A percentile compares a stretch with the other conserved stretches of the same genome.
Conservation (phyloP, 768 basidiomycete species). For the Tricholoma hemisulphureum region DNA sequence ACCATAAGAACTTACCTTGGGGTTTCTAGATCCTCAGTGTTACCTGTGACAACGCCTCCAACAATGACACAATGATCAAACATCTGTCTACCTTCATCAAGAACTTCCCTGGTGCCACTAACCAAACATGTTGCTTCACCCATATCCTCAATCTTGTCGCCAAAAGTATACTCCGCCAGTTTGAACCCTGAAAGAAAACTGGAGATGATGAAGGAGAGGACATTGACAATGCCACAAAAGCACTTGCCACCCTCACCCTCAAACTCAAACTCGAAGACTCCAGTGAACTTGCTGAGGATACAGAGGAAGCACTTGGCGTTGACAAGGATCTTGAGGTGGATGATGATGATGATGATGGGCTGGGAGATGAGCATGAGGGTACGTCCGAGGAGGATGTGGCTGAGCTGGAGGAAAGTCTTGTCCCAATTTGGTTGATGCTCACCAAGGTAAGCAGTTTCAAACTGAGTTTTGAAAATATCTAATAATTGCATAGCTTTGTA, state of each 20-base stretch:
- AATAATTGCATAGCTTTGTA: no score
- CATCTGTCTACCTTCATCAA: conserved; percentile 21
- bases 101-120: conserved; percentile 20
- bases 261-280: background rate
- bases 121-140: conserved; percentile 36
- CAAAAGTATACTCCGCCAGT: no score
- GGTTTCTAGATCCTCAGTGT: conserved; percentile 29
- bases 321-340: no score
- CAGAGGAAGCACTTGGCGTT: no score
- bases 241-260: no score
- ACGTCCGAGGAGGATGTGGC: conserved; percentile 15
- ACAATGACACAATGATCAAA: conserved; percentile 35
- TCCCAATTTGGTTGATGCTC: conserved; percentile 20
- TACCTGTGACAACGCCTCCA: conserved; percentile 36
- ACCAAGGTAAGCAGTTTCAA: no score
- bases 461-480: no score
- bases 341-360: conserved; percentile 19
- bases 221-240: background rate
- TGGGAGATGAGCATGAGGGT: conserved; percentile 7
- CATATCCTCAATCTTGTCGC: conserved; percentile 40
- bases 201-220: background rate
- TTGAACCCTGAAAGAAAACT: conserved; percentile 31
- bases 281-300: background rate
- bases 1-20: no score
- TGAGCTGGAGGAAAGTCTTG: conserved; percentile 9